Evolutionary conservation across 129 eudicot species (phyloP), one percentile per base, ranked within the genome.

Genomic region (Tagetes patula): DNA sequence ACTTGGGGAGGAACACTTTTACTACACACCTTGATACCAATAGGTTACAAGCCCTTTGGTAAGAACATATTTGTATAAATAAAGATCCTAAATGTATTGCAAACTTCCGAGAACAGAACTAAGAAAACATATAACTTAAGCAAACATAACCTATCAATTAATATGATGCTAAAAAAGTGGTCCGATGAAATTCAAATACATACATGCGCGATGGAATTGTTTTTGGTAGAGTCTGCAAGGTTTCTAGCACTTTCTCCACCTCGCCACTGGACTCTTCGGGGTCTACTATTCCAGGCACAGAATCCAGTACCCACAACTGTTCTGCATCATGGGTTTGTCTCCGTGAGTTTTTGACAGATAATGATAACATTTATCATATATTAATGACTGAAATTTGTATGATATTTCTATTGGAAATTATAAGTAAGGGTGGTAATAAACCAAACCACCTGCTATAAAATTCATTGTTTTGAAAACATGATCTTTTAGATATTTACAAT

Each of bases 301-400:
- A 95, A 78, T 95, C 99, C 77, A 95, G 81, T 61, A 95, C 85
- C 99, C 99, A 95, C 68, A 94, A 76, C 98, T 94, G 98, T 77
- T 84, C 92, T 86, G 96, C 98, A 87, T 75, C 89, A 94, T 75
- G 80, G 72, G 67, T 83, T 75, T 78, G 58, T 72, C 61, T 65
- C 65, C 27, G 38, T 82, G 69, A 89, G 83, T 69, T 55, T 76
- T 70, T 59, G 49, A 53, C 66, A 48, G 52, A 77, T 53, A 5
- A 30, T 30, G 38, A 34, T 60, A 34, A 3, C 0, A 34, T 60
- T 59, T 0, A n/a, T 14, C 5, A 14, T 20, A 54, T 54, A 54
- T 6, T 43, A 36, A 41, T 9, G 38, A 46, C 43, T 7, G 36
- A 10, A 30, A 45, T 47, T 31, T 40, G 61, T 31, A 10, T 65